Evolutionary conservation across 2,329 filamentous ascomycete genomes (phyloP).

Genomic region (Nakataea oryzae): DNA sequence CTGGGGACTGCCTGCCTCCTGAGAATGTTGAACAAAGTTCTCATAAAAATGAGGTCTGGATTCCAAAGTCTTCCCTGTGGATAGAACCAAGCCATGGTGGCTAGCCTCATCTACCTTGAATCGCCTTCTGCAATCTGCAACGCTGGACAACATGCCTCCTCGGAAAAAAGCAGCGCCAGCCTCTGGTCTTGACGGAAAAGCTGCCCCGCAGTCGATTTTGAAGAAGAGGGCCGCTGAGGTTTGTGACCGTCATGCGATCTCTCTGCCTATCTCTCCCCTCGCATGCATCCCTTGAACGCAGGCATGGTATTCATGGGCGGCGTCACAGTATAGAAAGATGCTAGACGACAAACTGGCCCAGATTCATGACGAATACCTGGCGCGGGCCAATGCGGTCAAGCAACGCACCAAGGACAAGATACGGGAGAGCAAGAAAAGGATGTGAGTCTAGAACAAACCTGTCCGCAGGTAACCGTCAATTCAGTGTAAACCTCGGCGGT

Average conservation of each 20-base stretch:
- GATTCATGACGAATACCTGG: slow-evolving; percentile 3
- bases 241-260: neutral
- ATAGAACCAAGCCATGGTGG: no score
- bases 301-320: neutral
- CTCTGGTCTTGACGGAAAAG: neutral
- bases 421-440: neutral
- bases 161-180: neutral
- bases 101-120: no score
- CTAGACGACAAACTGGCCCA: neutral
- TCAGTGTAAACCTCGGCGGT: neutral
- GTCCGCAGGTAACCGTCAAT: neutral
- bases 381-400: neutral
- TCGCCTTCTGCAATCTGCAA: neutral
- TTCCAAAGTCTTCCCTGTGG: no score
- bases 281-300: neutral
- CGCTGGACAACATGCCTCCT: neutral
- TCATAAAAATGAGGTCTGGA: neutral
- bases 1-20: neutral
- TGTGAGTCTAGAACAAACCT: neutral
- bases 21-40: neutral
- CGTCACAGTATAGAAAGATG: neutral
- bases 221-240: neutral
- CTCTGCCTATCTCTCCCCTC: no score
- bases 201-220: neutral
- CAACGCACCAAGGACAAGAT: neutral